These are phyloP conservation scores for Carex pumila DNA, from an alignment of 176 grass and related monocot species.

Conservation along the genomic window DNA sequence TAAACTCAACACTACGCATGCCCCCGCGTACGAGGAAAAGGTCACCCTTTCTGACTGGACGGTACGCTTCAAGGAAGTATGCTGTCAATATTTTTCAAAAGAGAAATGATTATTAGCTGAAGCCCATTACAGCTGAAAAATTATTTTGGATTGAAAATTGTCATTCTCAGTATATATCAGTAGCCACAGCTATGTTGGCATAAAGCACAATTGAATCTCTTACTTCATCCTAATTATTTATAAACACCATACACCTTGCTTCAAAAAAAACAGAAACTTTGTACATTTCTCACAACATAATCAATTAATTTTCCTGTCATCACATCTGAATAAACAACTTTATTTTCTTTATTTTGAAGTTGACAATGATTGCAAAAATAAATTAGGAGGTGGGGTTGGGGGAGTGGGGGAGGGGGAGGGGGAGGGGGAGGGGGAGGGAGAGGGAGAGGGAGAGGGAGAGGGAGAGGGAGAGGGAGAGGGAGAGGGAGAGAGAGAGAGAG, in stretches of 20 bases:
- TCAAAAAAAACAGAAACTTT: not conserved
- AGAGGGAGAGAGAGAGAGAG: not conserved
- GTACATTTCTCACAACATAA: not conserved
- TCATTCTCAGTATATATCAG: not conserved
- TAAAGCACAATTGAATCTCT: not conserved
- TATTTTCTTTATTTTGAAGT: not conserved
- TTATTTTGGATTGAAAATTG: not conserved
- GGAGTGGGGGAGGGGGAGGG: not conserved
- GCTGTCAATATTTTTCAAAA: conserved; percentile 36
- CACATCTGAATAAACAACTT: not conserved
- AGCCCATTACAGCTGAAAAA: not conserved
- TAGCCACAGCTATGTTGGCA: not conserved
- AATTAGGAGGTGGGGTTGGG: not conserved
- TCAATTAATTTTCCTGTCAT: not conserved
- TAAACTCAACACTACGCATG: conserved; percentile 82
- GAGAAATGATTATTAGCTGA: not conserved
- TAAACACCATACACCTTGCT: not conserved
- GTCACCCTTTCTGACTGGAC: conserved; percentile 66
- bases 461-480: conserved; percentile 1
- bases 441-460: no score
- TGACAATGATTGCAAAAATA: not conserved
- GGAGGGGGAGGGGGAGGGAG: no score
- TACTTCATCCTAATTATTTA: not conserved
- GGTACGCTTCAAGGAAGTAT: conserved; percentile 73
- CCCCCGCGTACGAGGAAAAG: conserved; percentile 79